These are phyloP conservation scores for Parietaria judaica DNA, from an alignment of 306 rosid species.

Conservation along the genomic window DNA sequence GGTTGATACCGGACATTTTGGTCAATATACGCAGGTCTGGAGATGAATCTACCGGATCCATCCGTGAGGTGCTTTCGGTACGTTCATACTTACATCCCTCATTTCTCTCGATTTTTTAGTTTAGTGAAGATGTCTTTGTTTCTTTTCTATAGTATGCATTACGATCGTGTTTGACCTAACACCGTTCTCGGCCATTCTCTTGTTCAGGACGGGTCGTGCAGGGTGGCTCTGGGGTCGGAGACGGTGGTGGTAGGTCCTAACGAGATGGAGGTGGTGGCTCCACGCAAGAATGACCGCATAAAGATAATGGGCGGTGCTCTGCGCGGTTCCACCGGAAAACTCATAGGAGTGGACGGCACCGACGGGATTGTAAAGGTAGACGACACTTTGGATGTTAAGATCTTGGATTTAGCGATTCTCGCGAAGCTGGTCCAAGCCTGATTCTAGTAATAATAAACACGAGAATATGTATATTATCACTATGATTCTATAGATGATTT, in stretches of 20 bases:
- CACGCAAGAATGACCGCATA: slow-evolving; percentile 71
- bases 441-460: slow-evolving; percentile 13
- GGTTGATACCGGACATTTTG: slow-evolving; percentile 77
- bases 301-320: slow-evolving; percentile 82
- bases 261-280: slow-evolving; percentile 78
- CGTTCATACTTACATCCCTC: slow-evolving; percentile 12
- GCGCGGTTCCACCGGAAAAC: slow-evolving; percentile 90
- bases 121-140: too few species aligned
- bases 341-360: slow-evolving; percentile 94
- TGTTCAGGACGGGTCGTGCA: slow-evolving; percentile 79
- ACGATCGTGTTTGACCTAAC: too few species aligned
- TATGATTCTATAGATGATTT: too few species aligned
- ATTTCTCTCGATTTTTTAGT: too few species aligned
- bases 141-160: too few species aligned
- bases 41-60: slow-evolving; percentile 65
- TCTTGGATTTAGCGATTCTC: slow-evolving; percentile 70
- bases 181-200: neutral
- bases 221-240: slow-evolving; percentile 70
- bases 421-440: slow-evolving; percentile 68
- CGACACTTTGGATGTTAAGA: slow-evolving; percentile 87
- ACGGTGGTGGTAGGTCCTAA: slow-evolving; percentile 45
- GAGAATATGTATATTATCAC: slow-evolving; percentile 15
- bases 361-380: slow-evolving; percentile 97
- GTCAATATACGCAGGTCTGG: slow-evolving; percentile 75
- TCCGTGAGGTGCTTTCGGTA: slow-evolving; percentile 90